Percentiles rank a stretch among this genome's conserved stretches.
phyloP scores from a whole-genome alignment of 495 filamentous ascomycete species.

The Podospora didyma region DNA sequence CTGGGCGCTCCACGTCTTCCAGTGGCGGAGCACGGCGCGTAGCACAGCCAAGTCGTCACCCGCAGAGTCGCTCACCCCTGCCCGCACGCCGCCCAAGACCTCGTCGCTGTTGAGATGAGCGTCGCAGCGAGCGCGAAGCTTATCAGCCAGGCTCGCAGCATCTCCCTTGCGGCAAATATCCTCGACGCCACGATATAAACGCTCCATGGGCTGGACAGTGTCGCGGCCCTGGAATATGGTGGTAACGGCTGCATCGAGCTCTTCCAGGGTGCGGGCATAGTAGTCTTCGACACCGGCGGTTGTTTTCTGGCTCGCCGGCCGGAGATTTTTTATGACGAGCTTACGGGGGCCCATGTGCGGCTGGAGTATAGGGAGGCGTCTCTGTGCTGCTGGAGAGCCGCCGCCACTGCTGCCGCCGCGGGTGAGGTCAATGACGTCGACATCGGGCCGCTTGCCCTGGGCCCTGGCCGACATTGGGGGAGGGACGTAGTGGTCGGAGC shows the following conservation, averaged over 20 bases:
- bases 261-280: slow-evolving; percentile 64
- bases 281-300: slow-evolving; percentile 48
- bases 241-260: slow-evolving; percentile 67
- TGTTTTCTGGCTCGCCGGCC: slow-evolving; percentile 48
- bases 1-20: slow-evolving; percentile 76
- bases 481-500: slow-evolving; percentile 13
- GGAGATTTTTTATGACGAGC: slow-evolving; percentile 83
- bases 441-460: slow-evolving; percentile 37
- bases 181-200: slow-evolving; percentile 85
- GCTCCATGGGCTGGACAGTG: slow-evolving; percentile 68
- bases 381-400: slow-evolving; percentile 3
- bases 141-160: slow-evolving; percentile 59
- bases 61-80: slow-evolving; percentile 32
- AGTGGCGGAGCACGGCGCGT: slow-evolving; percentile 60
- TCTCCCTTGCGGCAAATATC: slow-evolving; percentile 77
- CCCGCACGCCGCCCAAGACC: slow-evolving; percentile 40
- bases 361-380: slow-evolving; percentile 40
- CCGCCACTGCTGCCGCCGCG: background rate
- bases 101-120: slow-evolving; percentile 51
- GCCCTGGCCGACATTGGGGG: slow-evolving; percentile 30
- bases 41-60: slow-evolving; percentile 41
- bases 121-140: slow-evolving; percentile 59
- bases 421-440: slow-evolving; percentile 39
- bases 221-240: slow-evolving; percentile 64
- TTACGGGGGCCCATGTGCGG: slow-evolving; percentile 67